A percentile compares a stretch with the other conserved stretches of the same genome.
phyloP scores from a whole-genome alignment of 1,284 basidiomycete species.

The Apiotrichum sp. region DNA sequence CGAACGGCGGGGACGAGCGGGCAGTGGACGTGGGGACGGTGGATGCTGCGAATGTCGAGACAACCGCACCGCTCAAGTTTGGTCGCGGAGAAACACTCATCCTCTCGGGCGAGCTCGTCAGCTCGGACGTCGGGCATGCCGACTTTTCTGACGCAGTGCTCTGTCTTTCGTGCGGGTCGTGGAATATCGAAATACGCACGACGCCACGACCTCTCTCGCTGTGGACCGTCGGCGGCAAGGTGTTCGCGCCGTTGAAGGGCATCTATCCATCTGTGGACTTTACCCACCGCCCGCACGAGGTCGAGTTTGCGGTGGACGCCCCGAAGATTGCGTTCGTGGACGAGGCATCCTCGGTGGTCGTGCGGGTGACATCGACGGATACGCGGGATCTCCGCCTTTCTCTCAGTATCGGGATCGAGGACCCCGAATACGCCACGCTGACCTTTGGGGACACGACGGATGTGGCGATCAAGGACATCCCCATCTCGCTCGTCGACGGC shows the following conservation, averaged over 20 bases:
- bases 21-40: conserved; percentile 43
- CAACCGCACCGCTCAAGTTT: conserved; percentile 17
- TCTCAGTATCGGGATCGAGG: conserved; percentile 69
- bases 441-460: conserved; percentile 13
- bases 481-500: conserved; percentile 15
- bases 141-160: conserved; percentile 25
- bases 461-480: conserved; percentile 22
- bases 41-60: background rate
- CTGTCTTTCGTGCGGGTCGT: conserved; percentile 24
- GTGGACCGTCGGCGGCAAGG: conserved; percentile 20
- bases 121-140: conserved; percentile 11
- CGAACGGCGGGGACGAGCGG: background rate
- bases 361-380: conserved; percentile 58
- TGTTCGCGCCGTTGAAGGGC: conserved; percentile 13
- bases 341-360: conserved; percentile 64
- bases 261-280: conserved; percentile 50
- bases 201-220: conserved; percentile 10
- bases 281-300: conserved; percentile 56
- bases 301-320: conserved; percentile 57
- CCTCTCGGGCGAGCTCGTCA: conserved; percentile 19
- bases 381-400: conserved; percentile 59
- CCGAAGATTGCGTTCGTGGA: conserved; percentile 64
- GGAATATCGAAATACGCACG: conserved; percentile 31
- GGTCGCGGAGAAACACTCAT: conserved; percentile 12
- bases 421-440: conserved; percentile 59